These are phyloP conservation scores for Syzygium oleosum DNA, from an alignment of 345 rosid species.

Conservation along the genomic window DNA sequence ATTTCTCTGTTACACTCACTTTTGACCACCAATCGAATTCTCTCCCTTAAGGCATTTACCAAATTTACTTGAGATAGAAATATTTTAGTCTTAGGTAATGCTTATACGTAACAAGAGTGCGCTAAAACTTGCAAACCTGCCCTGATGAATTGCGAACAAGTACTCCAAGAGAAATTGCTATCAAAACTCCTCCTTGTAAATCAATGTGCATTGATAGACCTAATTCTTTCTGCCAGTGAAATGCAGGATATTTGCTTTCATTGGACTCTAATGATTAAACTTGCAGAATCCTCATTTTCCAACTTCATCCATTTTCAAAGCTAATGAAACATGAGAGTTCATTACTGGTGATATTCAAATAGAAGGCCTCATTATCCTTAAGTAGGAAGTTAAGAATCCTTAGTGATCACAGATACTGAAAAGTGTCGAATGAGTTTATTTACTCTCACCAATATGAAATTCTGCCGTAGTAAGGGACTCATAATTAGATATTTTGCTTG, in stretches of 20 bases:
- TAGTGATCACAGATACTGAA: background rate
- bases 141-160: background rate
- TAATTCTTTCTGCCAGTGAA: background rate
- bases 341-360: background rate
- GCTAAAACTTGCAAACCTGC: background rate
- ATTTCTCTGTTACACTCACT: background rate
- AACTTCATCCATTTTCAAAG: background rate
- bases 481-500: constrained; percentile 4
- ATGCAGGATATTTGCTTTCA: background rate
- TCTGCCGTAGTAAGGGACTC: background rate
- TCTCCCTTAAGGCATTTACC: background rate
- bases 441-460: background rate
- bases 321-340: background rate
- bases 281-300: background rate
- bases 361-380: background rate
- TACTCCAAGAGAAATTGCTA: background rate
- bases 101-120: background rate
- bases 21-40: background rate
- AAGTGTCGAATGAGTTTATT: background rate
- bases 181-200: background rate
- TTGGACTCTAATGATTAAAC: background rate
- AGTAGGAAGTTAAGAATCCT: background rate
- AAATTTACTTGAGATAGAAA: background rate
- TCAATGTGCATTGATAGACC: background rate
- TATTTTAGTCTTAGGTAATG: background rate